Evolutionary conservation across 2,329 filamentous ascomycete species (phyloP).

Genomic region (Claviceps pazoutovae): DNA sequence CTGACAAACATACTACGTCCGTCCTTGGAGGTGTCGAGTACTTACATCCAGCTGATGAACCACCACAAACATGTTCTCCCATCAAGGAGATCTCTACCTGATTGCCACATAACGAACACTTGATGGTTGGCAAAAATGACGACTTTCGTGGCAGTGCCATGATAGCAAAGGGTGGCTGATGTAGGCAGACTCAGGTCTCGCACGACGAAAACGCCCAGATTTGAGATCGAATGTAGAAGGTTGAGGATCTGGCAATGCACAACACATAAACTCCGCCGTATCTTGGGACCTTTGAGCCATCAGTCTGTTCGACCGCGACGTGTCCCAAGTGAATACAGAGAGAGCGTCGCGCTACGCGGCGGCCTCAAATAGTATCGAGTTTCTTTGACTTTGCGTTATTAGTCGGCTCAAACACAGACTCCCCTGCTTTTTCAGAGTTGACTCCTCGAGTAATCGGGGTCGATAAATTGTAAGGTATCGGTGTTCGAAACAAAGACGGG

Average conservation of each 20-base stretch:
- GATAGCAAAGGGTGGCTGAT: not conserved
- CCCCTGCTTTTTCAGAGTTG: no score
- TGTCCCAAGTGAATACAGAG: not conserved
- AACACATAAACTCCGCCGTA: not conserved
- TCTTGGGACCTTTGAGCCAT: not conserved
- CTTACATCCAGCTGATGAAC: constrained; percentile 34
- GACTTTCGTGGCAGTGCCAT: constrained; percentile 46
- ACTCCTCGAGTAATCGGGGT: no score
- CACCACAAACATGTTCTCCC: constrained; percentile 67
- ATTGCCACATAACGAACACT: constrained; percentile 66
- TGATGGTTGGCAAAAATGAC: constrained; percentile 67
- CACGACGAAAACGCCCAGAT: not conserved
- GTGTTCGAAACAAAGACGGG: no score
- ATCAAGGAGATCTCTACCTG: constrained; percentile 75
- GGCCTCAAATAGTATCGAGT: not conserved
- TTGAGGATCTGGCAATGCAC: not conserved
- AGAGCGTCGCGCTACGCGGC: not conserved
- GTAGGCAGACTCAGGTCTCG: not conserved
- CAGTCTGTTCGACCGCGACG: not conserved
- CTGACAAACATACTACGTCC: not conserved
- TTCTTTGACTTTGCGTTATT: no score
- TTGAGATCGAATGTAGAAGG: not conserved
- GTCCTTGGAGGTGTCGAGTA: not conserved
- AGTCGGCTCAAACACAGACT: no score
- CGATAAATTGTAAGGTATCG: no score